A percentile compares a stretch with the other conserved stretches of the same genome.
Conservation (phyloP, 225 moss, liverwort and hornwort species). For the Climacium dendroides region DNA sequence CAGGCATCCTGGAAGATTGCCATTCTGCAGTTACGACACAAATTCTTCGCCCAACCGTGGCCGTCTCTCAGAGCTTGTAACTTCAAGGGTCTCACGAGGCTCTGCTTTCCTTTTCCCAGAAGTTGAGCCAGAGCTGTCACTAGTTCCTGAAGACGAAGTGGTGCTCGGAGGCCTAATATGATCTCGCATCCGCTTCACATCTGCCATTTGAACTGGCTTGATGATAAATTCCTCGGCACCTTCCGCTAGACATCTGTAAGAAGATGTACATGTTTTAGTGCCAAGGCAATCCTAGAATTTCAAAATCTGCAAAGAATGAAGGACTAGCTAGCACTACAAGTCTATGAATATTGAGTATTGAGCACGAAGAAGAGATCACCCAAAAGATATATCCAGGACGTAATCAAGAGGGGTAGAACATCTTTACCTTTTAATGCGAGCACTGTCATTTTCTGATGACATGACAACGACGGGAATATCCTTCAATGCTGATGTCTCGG, state of each 20-base stretch:
- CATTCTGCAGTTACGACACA: constrained; percentile 21
- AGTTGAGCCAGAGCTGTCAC: constrained; percentile 23
- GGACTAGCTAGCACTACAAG: not conserved
- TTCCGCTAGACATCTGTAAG: constrained; percentile 63
- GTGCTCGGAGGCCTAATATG: constrained; percentile 25
- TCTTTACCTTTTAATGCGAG: constrained; percentile 59
- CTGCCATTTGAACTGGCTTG: constrained; percentile 72
- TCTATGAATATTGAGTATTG: not conserved
- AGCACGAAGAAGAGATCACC: not conserved
- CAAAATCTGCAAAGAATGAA: not conserved
- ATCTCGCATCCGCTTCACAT: constrained; percentile 49
- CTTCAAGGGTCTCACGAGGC: constrained; percentile 28
- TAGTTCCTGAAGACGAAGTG: constrained; percentile 9
- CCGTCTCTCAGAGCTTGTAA: constrained; percentile 43
- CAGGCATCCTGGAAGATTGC: not conserved
- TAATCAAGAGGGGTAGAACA: not conserved
- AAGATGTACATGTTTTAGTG: not conserved
- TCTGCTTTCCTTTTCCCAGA: constrained; percentile 57
- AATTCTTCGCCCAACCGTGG: constrained; percentile 41
- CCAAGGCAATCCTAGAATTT: not conserved
- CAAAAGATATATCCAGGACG: not conserved
- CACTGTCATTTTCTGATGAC: constrained; percentile 75
- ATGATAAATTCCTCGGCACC: constrained; percentile 85
- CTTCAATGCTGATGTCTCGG: constrained; percentile 54
- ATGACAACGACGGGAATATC: constrained; percentile 80